These are phyloP conservation scores for Silene conica DNA, from an alignment of 148 eudicot species.

Conservation along the genomic window DNA sequence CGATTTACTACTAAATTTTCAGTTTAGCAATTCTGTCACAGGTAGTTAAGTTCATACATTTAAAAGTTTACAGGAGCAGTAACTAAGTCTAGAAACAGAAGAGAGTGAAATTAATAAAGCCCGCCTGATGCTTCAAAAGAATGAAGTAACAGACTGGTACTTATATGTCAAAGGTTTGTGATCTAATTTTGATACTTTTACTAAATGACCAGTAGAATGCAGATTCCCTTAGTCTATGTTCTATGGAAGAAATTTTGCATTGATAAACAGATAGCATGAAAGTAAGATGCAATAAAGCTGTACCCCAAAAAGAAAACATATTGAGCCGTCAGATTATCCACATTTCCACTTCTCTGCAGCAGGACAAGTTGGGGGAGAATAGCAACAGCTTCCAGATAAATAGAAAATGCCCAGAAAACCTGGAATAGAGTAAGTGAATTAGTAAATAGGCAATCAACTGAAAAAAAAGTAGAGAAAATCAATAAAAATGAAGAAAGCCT, in stretches of 20 bases:
- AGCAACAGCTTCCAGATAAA: conserved; percentile 83
- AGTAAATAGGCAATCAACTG: too few relatives aligned
- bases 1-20: not conserved
- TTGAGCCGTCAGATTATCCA: conserved; percentile 79
- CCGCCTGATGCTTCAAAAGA: not conserved
- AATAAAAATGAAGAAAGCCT: not conserved
- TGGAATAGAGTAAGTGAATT: conserved; percentile 22
- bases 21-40: not conserved
- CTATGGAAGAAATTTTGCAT: not conserved
- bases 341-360: conserved; percentile 83
- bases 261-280: not conserved
- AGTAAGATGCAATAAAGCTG: conserved; percentile 1
- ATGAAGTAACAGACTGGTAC: not conserved
- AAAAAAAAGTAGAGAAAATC: too few relatives aligned
- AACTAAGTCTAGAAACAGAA: too few relatives aligned
- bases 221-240: not conserved
- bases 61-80: not conserved
- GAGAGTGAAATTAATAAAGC: not conserved
- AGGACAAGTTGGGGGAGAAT: conserved; percentile 87
- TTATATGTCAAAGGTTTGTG: not conserved
- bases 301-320: conserved; percentile 87
- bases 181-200: not conserved
- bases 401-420: conserved; percentile 80
- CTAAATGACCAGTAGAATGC: not conserved
- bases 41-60: not conserved